These are phyloP conservation scores for Serendipita sp. DNA, from an alignment of 768 basidiomycete species.

Conservation along the genomic window DNA sequence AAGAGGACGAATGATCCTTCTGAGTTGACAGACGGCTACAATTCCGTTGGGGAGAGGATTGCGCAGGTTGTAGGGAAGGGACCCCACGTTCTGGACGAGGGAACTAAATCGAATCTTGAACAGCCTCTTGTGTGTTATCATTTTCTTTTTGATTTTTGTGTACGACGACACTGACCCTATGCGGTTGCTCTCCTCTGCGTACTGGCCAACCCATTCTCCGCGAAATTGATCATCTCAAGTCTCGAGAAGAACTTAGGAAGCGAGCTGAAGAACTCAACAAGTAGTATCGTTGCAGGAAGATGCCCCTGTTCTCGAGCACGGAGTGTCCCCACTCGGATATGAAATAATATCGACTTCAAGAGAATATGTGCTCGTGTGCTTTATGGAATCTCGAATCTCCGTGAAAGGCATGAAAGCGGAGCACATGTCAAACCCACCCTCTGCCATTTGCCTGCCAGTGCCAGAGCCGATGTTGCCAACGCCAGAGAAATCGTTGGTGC, in stretches of 20 bases:
- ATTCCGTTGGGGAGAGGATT: background rate
- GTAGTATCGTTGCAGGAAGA: background rate
- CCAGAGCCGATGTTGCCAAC: no score
- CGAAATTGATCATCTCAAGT: background rate
- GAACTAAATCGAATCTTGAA: background rate
- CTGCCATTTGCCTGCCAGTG: no score
- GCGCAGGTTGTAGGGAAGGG: background rate
- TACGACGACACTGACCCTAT: background rate
- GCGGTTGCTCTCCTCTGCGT: no score
- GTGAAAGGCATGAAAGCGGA: no score
- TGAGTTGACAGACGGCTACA: background rate
- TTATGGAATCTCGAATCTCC: no score
- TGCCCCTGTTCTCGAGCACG: no score
- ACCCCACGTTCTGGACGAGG: background rate
- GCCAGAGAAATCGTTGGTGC: no score
- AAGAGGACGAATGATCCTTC: conserved; percentile 5
- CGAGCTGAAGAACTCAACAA: conserved; percentile 1
- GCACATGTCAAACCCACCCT: no score
- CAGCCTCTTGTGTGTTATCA: background rate
- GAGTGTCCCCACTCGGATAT: no score
- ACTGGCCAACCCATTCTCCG: no score
- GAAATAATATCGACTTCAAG: no score
- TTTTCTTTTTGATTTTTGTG: background rate
- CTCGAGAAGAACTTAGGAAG: conserved; percentile 4
- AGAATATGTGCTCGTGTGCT: no score